phyloP scores from a whole-genome alignment of 2,329 filamentous ascomycete genomes.

The Arthrobotrys iridis region DNA sequence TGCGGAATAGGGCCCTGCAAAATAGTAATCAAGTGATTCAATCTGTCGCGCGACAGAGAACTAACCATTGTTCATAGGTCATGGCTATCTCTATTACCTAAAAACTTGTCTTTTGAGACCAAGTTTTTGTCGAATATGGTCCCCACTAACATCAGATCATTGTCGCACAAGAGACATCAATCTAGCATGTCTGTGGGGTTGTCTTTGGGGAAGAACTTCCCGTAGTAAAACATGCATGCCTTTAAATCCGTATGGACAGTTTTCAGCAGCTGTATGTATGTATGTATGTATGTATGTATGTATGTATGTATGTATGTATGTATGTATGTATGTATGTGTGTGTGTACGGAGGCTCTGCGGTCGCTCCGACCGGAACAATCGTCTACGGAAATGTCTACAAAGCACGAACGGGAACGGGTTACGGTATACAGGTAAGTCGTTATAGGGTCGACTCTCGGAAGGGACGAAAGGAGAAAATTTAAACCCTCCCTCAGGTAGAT shows the following conservation, averaged over 20 bases:
- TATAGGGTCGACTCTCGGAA: constrained; percentile 17
- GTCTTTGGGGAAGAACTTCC: neutral
- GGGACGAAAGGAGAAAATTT: constrained; percentile 27
- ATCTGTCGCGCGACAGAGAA: neutral
- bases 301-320: neutral
- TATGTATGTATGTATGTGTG: neutral
- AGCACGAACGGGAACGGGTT: constrained; percentile 48
- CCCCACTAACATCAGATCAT: constrained; percentile 36
- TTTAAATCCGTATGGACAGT: constrained; percentile 9
- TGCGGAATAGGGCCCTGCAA: neutral
- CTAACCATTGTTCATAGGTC: neutral
- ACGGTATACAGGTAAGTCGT: constrained; percentile 33
- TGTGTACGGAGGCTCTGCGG: constrained; percentile 46
- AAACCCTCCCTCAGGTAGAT: neutral
- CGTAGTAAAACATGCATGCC: constrained; percentile 30
- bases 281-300: neutral
- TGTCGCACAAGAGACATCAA: constrained; percentile 3
- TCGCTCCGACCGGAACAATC: constrained; percentile 27
- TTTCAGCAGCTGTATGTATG: neutral
- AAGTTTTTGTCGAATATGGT: neutral
- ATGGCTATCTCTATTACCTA: constrained; percentile 13
- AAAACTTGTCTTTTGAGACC: neutral
- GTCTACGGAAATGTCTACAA: neutral
- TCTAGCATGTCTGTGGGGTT: neutral
- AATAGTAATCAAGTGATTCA: neutral